Base-by-base conservation (phyloP, 2,329 filamentous ascomycete species). In the Cadophora sp. region DNA sequence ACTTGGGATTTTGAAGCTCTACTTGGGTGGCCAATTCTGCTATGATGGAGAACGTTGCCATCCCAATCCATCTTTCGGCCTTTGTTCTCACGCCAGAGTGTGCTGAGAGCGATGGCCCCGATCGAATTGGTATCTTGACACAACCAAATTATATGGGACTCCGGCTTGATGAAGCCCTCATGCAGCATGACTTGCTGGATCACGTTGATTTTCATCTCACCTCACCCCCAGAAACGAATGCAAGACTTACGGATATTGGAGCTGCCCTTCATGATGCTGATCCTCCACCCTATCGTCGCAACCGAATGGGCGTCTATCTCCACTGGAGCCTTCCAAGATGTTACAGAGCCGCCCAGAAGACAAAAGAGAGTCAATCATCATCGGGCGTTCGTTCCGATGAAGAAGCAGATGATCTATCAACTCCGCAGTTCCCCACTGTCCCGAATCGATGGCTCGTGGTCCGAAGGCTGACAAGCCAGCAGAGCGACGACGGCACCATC, bases 71-170 rank as follows among this genome's bases (percentile, higher is more conserved):
- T 40, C 12, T 59, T 37, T 31, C 26, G 11, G 56, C 56, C 12
- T 59, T 59, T 37, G 56, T 37, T 19, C 56, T 59, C 27, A 31
- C 56, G 12, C 56, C 56, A 31, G 12, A 31, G 27, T 59, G 56
- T 59, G n/a, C 29, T 27, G 43, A 48, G 19, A 48, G 43, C 7
- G 56, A 37, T 14, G 56, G 56, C 29, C 26, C 26, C 11, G 26
- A 31, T 37, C 56, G 29, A 8, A 59, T 59, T 37, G 56, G 26
- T 37, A 5, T 37, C n/a, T 34, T 83, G 55, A 80, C 79, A 0
- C 82, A 84, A 67, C 83, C 82, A 6, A 83, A 84, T 75, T 84
- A 83, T 74, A 81, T 79, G 0, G 81, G 79, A 55, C 73, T 84
- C 0, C 79, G 81, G 0, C 75, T 83, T 1, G 74, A 80, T 14